phyloP scores from a whole-genome alignment of 169 alveolate species.

The Plasmodium chabaudi region DNA sequence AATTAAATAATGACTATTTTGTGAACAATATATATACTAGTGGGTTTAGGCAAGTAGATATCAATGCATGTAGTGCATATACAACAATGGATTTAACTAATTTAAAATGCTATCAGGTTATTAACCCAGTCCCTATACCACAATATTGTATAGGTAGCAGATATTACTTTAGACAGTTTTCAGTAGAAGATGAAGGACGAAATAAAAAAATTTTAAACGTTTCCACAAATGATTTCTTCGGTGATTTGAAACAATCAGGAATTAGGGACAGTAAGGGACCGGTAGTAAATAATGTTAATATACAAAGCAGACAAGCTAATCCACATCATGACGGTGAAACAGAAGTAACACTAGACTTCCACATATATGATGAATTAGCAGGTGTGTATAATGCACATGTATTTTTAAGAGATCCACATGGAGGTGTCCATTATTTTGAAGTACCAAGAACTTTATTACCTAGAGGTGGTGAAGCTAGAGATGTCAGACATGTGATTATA shows the following conservation, averaged over 20 bases:
- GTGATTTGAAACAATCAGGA: constrained; percentile 34
- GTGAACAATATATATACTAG: constrained; percentile 32
- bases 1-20: constrained; percentile 24
- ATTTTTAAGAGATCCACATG: constrained; percentile 78
- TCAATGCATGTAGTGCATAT: constrained; percentile 36
- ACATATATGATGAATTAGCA: constrained; percentile 15
- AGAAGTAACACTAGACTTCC: constrained; percentile 60
- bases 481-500: constrained; percentile 51
- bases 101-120: constrained; percentile 82
- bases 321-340: constrained; percentile 85
- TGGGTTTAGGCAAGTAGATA: constrained; percentile 50
- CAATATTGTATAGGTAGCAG: constrained; percentile 78
- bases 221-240: constrained; percentile 75
- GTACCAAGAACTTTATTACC: constrained; percentile 46
- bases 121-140: constrained; percentile 80
- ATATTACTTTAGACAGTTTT: constrained; percentile 76
- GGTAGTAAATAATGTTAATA: constrained; percentile 73
- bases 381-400: constrained; percentile 16
- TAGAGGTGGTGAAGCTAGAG: constrained; percentile 59
- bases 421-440: constrained; percentile 82
- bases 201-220: constrained; percentile 79
- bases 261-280: constrained; percentile 79
- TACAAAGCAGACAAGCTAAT: constrained; percentile 81
- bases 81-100: constrained; percentile 42
- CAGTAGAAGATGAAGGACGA: constrained; percentile 82